A percentile compares a stretch with the other conserved stretches of the same genome.
phyloP scores from a whole-genome alignment of 106 monocot species.

The Dendrobium officinale region DNA sequence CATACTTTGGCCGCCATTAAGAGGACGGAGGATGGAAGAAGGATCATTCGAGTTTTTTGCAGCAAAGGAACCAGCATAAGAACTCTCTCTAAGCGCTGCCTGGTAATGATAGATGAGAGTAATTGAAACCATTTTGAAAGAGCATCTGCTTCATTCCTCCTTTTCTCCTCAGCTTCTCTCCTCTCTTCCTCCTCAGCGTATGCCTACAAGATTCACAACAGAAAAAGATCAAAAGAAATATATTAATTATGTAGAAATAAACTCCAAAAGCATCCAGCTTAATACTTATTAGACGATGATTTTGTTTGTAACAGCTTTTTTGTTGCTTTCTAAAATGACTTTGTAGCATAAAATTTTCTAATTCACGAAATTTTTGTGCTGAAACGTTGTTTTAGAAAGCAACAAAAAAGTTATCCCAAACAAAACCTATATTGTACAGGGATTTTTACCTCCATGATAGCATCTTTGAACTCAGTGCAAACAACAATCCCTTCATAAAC shows the following conservation, averaged over 20 bases:
- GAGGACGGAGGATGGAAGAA: background rate
- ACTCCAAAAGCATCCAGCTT: background rate
- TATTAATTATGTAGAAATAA: background rate
- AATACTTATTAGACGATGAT: too few relatives aligned
- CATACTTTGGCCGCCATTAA: background rate
- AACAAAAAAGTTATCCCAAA: too few relatives aligned
- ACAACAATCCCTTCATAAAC: constrained; percentile 92
- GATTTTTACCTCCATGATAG: constrained; percentile 60
- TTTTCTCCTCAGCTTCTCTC: constrained; percentile 72
- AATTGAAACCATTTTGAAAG: constrained; percentile 89
- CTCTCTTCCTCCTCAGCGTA: constrained; percentile 77
- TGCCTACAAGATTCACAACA: constrained; percentile 34
- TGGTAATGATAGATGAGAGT: constrained; percentile 63
- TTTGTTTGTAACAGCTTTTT: too few relatives aligned
- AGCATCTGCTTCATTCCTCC: constrained; percentile 52
- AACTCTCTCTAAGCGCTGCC: constrained; percentile 64
- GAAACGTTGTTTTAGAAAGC: too few relatives aligned
- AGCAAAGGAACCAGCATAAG: constrained; percentile 33
- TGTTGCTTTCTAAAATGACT: too few relatives aligned
- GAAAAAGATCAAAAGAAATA: background rate
- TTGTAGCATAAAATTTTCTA: too few relatives aligned
- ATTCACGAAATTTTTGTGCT: too few relatives aligned
- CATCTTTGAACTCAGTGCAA: constrained; percentile 78
- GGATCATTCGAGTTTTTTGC: background rate
- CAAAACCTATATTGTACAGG: background rate